Percentiles rank a stretch among this genome's conserved stretches.
Evolutionary conservation across 371 early-diverging fungal species (phyloP).

Genomic region (Mucor racemosus): DNA sequence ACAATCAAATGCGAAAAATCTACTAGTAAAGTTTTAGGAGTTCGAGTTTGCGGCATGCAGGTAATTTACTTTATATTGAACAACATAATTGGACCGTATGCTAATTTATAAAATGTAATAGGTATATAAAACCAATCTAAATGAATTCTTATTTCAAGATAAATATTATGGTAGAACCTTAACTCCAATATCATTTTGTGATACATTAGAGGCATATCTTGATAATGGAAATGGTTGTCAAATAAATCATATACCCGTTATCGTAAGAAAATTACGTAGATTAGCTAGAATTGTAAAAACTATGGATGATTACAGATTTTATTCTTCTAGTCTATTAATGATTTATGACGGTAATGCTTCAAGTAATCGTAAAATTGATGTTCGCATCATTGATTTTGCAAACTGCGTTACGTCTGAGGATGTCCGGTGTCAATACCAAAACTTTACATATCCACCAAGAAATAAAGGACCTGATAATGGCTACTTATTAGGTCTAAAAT

Average conservation of each 20-base stretch:
- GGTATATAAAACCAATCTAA: conserved; percentile 79
- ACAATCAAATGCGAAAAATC: conserved; percentile 88
- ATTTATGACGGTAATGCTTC: conserved; percentile 49
- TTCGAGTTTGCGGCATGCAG: conserved; percentile 97
- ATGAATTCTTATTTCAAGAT: conserved; percentile 80
- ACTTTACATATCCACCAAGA: conserved; percentile 68
- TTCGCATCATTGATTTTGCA: conserved; percentile 95
- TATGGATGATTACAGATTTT: conserved; percentile 86
- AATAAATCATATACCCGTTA: conserved; percentile 78
- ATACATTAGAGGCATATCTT: conserved; percentile 81
- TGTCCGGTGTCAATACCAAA: conserved; percentile 28
- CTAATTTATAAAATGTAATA: conserved; percentile 8
- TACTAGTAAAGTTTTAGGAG: conserved; percentile 90
- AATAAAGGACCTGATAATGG: conserved; percentile 75
- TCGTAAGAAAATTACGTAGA: conserved; percentile 73
- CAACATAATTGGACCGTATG: background rate
- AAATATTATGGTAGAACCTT: conserved; percentile 94
- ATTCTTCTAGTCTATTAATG: conserved; percentile 82
- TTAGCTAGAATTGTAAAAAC: conserved; percentile 74
- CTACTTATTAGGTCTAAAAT: conserved; percentile 74
- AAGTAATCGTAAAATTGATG: conserved; percentile 58
- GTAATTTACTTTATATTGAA: conserved; percentile 38
- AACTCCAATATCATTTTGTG: conserved; percentile 73
- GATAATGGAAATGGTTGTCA: conserved; percentile 79
- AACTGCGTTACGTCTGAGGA: conserved; percentile 65